Evolutionary conservation across 1,139 yeast genomes (phyloP).

Genomic region (Yamadazyma mexicana): DNA sequence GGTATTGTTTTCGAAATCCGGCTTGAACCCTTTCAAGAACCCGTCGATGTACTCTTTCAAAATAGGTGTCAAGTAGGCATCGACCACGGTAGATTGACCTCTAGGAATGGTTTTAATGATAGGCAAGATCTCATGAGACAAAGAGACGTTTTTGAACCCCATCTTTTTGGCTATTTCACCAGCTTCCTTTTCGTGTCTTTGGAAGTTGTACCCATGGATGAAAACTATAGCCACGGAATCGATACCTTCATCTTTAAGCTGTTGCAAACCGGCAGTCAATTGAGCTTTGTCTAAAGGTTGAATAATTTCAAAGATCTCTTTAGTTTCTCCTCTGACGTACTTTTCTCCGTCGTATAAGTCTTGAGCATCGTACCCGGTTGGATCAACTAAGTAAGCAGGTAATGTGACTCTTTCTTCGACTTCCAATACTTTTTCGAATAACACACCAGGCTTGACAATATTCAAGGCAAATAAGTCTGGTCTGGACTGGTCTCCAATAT

Average conservation of each 20-base stretch:
- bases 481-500: conserved; percentile 72
- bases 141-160: conserved; percentile 58
- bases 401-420: conserved; percentile 72
- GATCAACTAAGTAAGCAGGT: conserved; percentile 66
- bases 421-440: conserved; percentile 65
- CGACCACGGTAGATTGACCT: conserved; percentile 73
- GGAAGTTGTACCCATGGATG: conserved; percentile 68
- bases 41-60: conserved; percentile 60
- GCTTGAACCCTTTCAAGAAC: conserved; percentile 60
- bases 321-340: conserved; percentile 53
- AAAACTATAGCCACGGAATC: conserved; percentile 67
- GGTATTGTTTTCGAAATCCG: conserved; percentile 33
- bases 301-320: conserved; percentile 60
- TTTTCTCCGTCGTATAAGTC: conserved; percentile 18
- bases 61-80: conserved; percentile 77
- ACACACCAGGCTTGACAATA: conserved; percentile 56
- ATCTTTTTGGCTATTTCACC: conserved; percentile 57
- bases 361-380: conserved; percentile 29
- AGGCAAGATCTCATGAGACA: conserved; percentile 67
- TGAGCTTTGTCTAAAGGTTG: conserved; percentile 45
- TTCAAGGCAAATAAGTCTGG: conserved; percentile 68
- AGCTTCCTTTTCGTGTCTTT: conserved; percentile 60
- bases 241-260: conserved; percentile 54
- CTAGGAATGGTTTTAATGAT: conserved; percentile 73
- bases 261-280: conserved; percentile 37